A percentile compares a stretch with the other conserved stretches of the same genome.
phyloP scores from a whole-genome alignment of 352 stramenopile species.

The Globisporangium orthogonon region DNA sequence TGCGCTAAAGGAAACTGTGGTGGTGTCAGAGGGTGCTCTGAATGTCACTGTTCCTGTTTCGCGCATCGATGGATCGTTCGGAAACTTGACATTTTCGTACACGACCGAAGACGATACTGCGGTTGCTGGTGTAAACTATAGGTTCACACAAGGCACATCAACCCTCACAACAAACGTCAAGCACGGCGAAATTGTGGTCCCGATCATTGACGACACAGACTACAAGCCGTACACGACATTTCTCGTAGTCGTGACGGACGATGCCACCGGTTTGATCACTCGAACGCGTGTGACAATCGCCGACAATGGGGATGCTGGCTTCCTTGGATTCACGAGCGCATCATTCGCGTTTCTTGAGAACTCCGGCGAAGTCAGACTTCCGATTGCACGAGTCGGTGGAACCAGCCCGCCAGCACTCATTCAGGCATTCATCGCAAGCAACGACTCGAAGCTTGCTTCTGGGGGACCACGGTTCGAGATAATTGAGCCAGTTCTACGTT shows the following conservation, averaged over 20 bases:
- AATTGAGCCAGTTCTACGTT: constrained; percentile 20
- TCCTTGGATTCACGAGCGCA: constrained; percentile 28
- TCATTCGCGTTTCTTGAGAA: constrained; percentile 26
- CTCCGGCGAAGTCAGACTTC: constrained; percentile 15
- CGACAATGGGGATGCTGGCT: constrained; percentile 53
- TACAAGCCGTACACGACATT: constrained; percentile 46
- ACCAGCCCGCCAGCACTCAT: constrained; percentile 23
- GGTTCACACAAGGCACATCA: neutral
- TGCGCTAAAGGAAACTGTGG: constrained; percentile 11
- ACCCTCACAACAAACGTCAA: constrained; percentile 26
- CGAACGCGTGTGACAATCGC: constrained; percentile 27
- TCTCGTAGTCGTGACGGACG: constrained; percentile 27
- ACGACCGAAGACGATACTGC: constrained; percentile 27
- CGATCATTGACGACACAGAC: constrained; percentile 30
- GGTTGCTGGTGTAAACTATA: constrained; percentile 30
- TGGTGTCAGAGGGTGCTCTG: constrained; percentile 21
- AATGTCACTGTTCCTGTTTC: constrained; percentile 25
- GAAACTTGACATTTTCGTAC: constrained; percentile 27
- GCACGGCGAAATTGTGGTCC: constrained; percentile 19
- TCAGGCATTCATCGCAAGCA: constrained; percentile 12
- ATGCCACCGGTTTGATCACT: constrained; percentile 11
- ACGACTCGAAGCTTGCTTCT: constrained; percentile 11
- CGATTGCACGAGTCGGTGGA: constrained; percentile 23
- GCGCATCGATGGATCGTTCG: constrained; percentile 49
- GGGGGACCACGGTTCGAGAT: constrained; percentile 24